Evolutionary conservation across 2,329 filamentous ascomycete genomes (phyloP).

Genomic region (Magnaporthales sp.): DNA sequence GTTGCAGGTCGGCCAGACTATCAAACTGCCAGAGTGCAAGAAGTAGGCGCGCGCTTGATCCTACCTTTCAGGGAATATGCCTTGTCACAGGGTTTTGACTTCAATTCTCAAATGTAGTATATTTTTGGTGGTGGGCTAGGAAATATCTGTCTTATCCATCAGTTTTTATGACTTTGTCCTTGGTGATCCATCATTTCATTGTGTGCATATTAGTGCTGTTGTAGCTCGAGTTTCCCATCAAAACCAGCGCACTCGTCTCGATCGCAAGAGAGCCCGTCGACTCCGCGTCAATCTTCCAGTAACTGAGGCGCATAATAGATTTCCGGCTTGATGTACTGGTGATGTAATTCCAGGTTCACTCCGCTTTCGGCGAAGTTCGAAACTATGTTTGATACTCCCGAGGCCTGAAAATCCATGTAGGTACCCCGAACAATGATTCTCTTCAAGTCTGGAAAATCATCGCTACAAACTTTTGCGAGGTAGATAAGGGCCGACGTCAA

Average conservation of each 20-base stretch:
- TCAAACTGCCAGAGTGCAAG: constrained; percentile 3
- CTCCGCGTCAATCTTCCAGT: neutral
- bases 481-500: neutral
- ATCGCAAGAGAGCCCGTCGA: neutral
- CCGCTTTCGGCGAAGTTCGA: neutral
- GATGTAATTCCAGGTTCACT: neutral
- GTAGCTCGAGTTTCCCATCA: too few species aligned
- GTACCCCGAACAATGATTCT: neutral
- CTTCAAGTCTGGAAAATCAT: neutral
- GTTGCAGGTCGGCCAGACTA: neutral
- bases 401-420: neutral
- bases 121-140: neutral
- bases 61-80: too few species aligned
- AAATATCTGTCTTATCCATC: neutral
- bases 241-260: neutral
- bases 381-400: neutral
- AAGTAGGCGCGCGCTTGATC: neutral
- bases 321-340: neutral
- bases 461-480: neutral
- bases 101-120: neutral
- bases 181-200: too few species aligned
- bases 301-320: neutral
- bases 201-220: too few species aligned
- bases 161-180: neutral
- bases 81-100: neutral